Evolutionary conservation across 1,284 basidiomycete genomes (phyloP), one percentile per base, ranked within the genome.

Genomic region (Naganishia liquefaciens): DNA sequence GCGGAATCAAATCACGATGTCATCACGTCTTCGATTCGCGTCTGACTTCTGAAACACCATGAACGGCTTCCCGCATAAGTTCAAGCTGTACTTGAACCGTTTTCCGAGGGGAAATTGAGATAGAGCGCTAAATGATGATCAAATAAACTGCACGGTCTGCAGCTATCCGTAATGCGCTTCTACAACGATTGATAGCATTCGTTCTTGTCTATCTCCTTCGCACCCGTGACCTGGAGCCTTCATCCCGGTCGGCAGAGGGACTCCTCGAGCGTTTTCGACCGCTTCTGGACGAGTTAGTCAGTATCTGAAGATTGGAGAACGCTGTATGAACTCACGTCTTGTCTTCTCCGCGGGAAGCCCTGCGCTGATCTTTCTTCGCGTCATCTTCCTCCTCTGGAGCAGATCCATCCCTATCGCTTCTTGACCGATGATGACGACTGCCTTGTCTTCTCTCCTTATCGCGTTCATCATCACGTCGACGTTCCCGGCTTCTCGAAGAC

Each of bases 191-290:
- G 7, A 37, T 37, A 37, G 2, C 7, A 37, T 37, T n/a, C n/a
- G n/a, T n/a, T n/a, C 33, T 37, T 3, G 33, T 40, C 57, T 60
- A 60, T 21, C 57, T 25, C 33, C 37, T 60, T 15, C 57, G 33
- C 5, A 33, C 23, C 19, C 57, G 15, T 46, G 57, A 37, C 27
- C 57, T 46, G 2, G 57, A 28, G 9, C 40, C 46, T 2, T 60
- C 60, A 9, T 53, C 51, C 23, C 58, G 33, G 9, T 53, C 60
- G 9, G 49, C 40, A 6, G 60, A 62, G 21, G 51, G 49, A 19
- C 60, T 62, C 30, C 60, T 42, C 37, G 60, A 62, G 19, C 60
- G 60, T 44, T 62, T 62, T n/a, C 60, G 49, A 50, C 60, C 52
- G 60, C 28, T 37, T 17, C n/a, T 30, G 25, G 19, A 25, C 15